phyloP scores from a whole-genome alignment of 495 filamentous ascomycete species.

The Alectoria sarmentosa region DNA sequence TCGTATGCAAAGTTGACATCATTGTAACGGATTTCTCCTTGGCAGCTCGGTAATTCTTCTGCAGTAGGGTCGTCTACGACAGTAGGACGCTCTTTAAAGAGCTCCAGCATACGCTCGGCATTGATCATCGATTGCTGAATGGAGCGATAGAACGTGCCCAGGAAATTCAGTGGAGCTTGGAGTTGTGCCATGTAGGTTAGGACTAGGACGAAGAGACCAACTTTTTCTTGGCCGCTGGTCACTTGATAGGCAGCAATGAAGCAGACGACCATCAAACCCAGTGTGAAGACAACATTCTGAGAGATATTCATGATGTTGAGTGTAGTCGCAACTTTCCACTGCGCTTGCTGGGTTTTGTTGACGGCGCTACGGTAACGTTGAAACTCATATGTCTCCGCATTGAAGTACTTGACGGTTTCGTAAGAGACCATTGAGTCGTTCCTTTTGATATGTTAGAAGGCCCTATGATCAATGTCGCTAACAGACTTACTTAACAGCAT shows the following conservation, averaged over 20 bases:
- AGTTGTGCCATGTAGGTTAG: slow-evolving; percentile 90
- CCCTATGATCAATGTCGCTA: not conserved
- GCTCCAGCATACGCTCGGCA: slow-evolving; percentile 85
- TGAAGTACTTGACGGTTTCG: slow-evolving; percentile 99
- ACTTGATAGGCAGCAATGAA: slow-evolving; percentile 89
- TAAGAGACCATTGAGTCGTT: slow-evolving; percentile 98
- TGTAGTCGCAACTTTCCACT: slow-evolving; percentile 81
- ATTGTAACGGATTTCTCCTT: slow-evolving; percentile 76
- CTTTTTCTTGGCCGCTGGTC: slow-evolving; percentile 56
- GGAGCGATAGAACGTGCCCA: slow-evolving; percentile 94
- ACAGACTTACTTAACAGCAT: slow-evolving; percentile 69
- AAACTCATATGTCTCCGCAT: slow-evolving; percentile 91
- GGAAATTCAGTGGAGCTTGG: slow-evolving; percentile 91
- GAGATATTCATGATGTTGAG: slow-evolving; percentile 89
- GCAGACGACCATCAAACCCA: slow-evolving; percentile 74
- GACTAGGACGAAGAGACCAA: slow-evolving; percentile 74
- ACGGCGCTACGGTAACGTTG: slow-evolving; percentile 76
- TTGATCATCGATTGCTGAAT: slow-evolving; percentile 97
- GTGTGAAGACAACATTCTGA: slow-evolving; percentile 90
- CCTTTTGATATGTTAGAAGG: slow-evolving; percentile 31
- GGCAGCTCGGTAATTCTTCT: slow-evolving; percentile 52
- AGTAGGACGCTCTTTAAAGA: slow-evolving; percentile 91
- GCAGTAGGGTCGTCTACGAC: slow-evolving; percentile 64
- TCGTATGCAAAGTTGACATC: slow-evolving; percentile 91
- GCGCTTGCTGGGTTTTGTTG: slow-evolving; percentile 71